These are phyloP conservation scores for Penicillium hordei DNA, from an alignment of 2,329 filamentous ascomycete genomes.

Conservation along the genomic window DNA sequence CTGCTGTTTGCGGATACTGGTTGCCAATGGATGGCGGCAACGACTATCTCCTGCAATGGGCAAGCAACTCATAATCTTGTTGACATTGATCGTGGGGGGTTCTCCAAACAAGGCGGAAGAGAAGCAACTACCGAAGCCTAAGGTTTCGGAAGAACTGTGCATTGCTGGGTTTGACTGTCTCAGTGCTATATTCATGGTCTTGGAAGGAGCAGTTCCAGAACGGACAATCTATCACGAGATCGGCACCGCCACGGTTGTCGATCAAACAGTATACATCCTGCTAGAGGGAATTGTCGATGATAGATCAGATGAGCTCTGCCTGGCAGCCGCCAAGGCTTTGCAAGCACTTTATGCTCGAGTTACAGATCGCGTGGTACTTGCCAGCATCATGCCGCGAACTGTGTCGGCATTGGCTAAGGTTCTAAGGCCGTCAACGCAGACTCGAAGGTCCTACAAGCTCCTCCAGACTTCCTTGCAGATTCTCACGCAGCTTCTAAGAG, in stretches of 20 bases:
- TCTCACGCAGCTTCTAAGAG: conserved; percentile 50
- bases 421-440: conserved; percentile 66
- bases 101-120: conserved; percentile 55
- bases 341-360: conserved; percentile 63
- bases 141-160: conserved; percentile 68
- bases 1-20: conserved; percentile 70
- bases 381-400: conserved; percentile 83
- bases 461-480: conserved; percentile 62
- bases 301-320: conserved; percentile 65
- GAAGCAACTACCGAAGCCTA: conserved; percentile 27
- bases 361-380: conserved; percentile 70
- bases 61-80: conserved; percentile 80
- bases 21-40: conserved; percentile 75
- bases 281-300: conserved; percentile 70
- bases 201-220: conserved; percentile 51
- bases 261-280: conserved; percentile 77
- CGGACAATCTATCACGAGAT: conserved; percentile 48
- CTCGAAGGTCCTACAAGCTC: conserved; percentile 61
- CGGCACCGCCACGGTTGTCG: conserved; percentile 71
- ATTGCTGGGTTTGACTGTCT: conserved; percentile 70
- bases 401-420: conserved; percentile 78
- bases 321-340: conserved; percentile 67
- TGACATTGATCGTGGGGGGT: conserved; percentile 78
- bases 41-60: conserved; percentile 70
- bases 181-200: conserved; percentile 61